Evolutionary conservation across 108 stramenopile genomes (phyloP).

Genomic region (Chaetoceros tenuissimus): DNA sequence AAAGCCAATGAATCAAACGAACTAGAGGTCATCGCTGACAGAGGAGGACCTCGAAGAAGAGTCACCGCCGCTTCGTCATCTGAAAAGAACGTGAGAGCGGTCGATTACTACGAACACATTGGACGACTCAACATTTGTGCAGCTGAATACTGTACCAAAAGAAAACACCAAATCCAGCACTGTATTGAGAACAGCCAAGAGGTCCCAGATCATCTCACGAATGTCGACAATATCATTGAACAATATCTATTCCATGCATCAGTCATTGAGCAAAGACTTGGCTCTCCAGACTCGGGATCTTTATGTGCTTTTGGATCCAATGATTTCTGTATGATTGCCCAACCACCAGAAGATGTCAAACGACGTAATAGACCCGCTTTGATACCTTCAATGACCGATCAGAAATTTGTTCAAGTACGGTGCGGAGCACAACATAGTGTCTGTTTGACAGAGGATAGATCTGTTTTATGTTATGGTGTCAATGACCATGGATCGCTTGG

Average conservation of each 20-base stretch:
- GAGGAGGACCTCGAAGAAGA: too few relatives aligned
- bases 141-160: too few relatives aligned
- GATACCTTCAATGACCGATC: conserved; percentile 21
- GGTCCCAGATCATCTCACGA: too few relatives aligned
- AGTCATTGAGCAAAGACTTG: background rate
- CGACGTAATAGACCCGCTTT: conserved; percentile 7
- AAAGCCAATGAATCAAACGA: too few relatives aligned
- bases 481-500: conserved; percentile 85
- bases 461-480: conserved; percentile 82
- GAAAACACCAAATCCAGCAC: too few relatives aligned
- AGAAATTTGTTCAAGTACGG: conserved; percentile 36
- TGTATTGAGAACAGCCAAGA: too few relatives aligned
- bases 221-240: too few relatives aligned
- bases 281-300: background rate
- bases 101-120: too few relatives aligned
- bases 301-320: background rate
- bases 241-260: background rate
- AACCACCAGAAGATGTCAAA: background rate
- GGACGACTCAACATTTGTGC: too few relatives aligned
- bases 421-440: conserved; percentile 77
- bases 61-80: too few relatives aligned
- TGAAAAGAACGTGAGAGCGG: too few relatives aligned
- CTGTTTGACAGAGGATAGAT: conserved; percentile 51
- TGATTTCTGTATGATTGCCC: background rate
- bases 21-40: too few relatives aligned